phyloP scores from a whole-genome alignment of 139 green algal genomes.

The Marvania coccoides region DNA sequence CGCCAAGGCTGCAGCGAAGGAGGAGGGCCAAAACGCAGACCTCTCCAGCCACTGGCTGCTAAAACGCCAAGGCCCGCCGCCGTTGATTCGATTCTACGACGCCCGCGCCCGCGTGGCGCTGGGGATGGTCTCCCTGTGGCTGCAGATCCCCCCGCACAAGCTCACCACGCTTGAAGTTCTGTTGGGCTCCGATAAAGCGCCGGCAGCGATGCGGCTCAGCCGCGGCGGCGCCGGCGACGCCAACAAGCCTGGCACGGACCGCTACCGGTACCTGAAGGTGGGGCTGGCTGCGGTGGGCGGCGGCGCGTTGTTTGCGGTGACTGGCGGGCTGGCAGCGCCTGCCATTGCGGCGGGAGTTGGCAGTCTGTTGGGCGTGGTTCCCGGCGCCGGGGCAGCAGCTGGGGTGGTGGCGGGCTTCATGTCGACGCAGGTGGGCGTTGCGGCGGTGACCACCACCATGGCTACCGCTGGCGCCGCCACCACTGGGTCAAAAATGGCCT shows the following conservation, averaged over 20 bases:
- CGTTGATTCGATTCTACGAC: constrained; percentile 58
- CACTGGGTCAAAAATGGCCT: constrained; percentile 32
- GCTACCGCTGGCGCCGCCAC: constrained; percentile 25
- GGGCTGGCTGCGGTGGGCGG: constrained; percentile 53
- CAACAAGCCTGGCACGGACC: not conserved
- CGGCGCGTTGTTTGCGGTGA: constrained; percentile 70
- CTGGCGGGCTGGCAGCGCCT: constrained; percentile 69
- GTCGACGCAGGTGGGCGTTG: constrained; percentile 40
- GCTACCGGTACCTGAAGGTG: constrained; percentile 26
- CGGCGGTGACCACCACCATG: constrained; percentile 44
- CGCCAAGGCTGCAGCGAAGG: not conserved
- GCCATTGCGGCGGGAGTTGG: constrained; percentile 70
- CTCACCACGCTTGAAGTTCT: constrained; percentile 45
- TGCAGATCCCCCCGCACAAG: constrained; percentile 55
- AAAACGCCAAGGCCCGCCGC: not conserved
- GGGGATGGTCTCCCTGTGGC: constrained; percentile 58
- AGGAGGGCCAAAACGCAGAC: not conserved
- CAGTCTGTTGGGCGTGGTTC: constrained; percentile 42
- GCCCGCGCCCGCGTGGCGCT: constrained; percentile 56
- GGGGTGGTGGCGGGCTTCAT: constrained; percentile 36
- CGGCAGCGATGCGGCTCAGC: not conserved
- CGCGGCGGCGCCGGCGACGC: not conserved
- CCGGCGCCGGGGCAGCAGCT: constrained; percentile 35
- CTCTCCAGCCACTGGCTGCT: not conserved
- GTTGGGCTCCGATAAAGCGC: constrained; percentile 28